Percentiles rank a stretch among this genome's conserved stretches.
Conservation (phyloP, 2,329 filamentous ascomycete species). For the Diaporthe eres region DNA sequence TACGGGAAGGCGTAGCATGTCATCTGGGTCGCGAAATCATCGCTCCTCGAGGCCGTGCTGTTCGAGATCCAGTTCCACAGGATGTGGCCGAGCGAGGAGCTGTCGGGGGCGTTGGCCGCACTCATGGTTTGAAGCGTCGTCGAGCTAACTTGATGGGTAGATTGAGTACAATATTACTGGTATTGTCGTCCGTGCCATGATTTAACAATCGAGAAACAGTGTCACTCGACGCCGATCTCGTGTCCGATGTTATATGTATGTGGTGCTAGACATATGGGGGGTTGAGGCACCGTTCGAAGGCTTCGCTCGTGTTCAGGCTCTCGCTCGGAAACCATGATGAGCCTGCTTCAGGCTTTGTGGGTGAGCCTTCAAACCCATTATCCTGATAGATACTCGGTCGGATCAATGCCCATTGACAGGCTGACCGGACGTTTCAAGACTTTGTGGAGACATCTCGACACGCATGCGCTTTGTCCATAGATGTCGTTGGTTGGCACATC, state of each 20-base stretch:
- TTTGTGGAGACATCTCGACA: not conserved
- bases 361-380: not conserved
- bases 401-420: not conserved
- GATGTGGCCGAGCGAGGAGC: not conserved
- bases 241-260: not conserved
- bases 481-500: not conserved
- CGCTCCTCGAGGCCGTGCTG: not conserved
- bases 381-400: not conserved
- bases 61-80: slow-evolving; percentile 22
- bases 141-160: not conserved
- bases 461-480: not conserved
- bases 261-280: not conserved
- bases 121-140: not conserved
- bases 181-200: not conserved
- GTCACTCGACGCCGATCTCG: not conserved
- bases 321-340: not conserved
- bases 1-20: slow-evolving; percentile 20
- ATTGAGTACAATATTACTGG: too few species aligned
- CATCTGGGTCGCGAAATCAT: not conserved
- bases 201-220: not conserved
- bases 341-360: not conserved
- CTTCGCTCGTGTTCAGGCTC: not conserved
- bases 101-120: not conserved
- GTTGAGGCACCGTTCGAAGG: not conserved
- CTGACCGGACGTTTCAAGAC: not conserved